Conservation (phyloP, 148 eudicot species). For the Rhododendron griersonianum region DNA sequence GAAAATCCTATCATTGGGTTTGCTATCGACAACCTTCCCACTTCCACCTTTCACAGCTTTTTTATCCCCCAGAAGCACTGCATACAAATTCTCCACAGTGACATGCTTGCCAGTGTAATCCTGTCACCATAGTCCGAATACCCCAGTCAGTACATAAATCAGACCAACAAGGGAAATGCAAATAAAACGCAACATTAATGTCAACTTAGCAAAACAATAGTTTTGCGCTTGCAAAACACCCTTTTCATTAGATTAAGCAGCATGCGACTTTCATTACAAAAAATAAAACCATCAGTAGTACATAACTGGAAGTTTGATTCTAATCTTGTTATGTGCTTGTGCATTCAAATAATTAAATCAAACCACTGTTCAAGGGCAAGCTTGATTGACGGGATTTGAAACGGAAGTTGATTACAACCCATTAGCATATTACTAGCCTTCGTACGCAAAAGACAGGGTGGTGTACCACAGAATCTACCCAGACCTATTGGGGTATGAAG, state of each 20-base stretch:
- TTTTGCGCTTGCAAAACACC: background rate
- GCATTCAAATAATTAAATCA: background rate
- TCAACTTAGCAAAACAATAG: background rate
- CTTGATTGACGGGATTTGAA: background rate
- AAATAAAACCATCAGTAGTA: background rate
- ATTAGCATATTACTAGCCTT: background rate
- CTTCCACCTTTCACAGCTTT: slow-evolving; percentile 54
- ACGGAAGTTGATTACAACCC: background rate
- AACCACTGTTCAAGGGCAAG: background rate
- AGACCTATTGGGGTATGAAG: background rate
- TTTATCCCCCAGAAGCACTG: slow-evolving; percentile 45
- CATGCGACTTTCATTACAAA: background rate
- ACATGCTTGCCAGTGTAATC: slow-evolving; percentile 50
- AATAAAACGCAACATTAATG: background rate
- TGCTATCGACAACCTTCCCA: slow-evolving; percentile 51
- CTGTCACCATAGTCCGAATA: slow-evolving; percentile 8
- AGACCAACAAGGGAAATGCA: background rate
- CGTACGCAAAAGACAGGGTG: background rate
- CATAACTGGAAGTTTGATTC: background rate
- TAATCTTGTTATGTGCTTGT: background rate
- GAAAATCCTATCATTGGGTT: slow-evolving; percentile 49
- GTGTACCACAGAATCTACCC: background rate
- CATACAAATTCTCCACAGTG: slow-evolving; percentile 35
- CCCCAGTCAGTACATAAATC: background rate
- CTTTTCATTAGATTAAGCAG: background rate